Evolutionary conservation across 139 green algal species (phyloP).

Genomic region (Chlorella sp.): DNA sequence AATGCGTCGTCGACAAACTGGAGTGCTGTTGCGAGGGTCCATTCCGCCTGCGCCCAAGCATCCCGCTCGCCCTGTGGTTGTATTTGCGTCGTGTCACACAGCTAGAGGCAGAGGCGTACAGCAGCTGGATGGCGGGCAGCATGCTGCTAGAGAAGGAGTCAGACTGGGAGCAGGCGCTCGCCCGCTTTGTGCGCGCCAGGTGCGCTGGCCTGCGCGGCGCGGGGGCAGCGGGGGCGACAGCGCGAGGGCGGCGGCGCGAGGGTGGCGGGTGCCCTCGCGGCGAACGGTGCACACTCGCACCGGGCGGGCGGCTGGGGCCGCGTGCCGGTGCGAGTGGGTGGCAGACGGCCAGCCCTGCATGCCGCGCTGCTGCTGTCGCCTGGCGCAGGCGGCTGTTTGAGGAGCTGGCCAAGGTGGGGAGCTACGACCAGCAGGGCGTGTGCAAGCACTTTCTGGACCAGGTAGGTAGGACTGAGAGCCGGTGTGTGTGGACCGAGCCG

Average conservation of each 20-base stretch:
- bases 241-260: neutral
- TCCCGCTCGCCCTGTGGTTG: too few relatives aligned
- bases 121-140: constrained; percentile 70
- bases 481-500: too few relatives aligned
- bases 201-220: constrained; percentile 32
- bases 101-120: constrained; percentile 90
- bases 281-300: too few relatives aligned
- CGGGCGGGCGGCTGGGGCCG: too few relatives aligned
- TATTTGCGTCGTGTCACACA: too few relatives aligned
- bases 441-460: constrained; percentile 84
- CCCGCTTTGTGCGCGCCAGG: constrained; percentile 69
- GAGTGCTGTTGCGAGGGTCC: too few relatives aligned
- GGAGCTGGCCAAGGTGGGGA: constrained; percentile 75
- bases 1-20: too few relatives aligned
- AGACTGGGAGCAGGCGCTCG: constrained; percentile 76
- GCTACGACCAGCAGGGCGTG: constrained; percentile 69
- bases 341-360: too few relatives aligned
- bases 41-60: too few relatives aligned
- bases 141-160: constrained; percentile 79
- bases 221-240: neutral
- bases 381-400: constrained; percentile 69
- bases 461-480: too few relatives aligned
- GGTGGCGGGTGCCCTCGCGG: too few relatives aligned
- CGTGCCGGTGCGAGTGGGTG: too few relatives aligned
- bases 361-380: neutral